Evolutionary conservation across 2,329 filamentous ascomycete species (phyloP), one percentile per base, ranked within the genome.

Genomic region (Diaporthe longicolla): DNA sequence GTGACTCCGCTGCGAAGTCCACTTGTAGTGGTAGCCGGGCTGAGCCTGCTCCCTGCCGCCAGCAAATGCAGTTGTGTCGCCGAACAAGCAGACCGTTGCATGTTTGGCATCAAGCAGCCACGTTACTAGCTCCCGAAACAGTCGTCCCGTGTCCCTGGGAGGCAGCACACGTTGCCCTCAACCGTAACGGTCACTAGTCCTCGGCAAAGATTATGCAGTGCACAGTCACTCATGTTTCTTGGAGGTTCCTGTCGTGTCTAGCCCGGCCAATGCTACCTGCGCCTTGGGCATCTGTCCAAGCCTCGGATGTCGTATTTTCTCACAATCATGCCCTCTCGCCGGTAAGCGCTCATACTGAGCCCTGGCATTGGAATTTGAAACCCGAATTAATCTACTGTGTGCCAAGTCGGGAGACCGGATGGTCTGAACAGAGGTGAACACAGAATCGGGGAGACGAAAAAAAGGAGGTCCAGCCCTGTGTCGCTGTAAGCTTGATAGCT

Each of bases 141-240:
- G 40, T 61, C 45, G 29, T 54, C 29, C 69, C 43, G 29, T 52
- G 37, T 40, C 9, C n/a, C 45, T 71, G 69, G 57, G 45, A 63
- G 35, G 4, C 17, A 29, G 21, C 26, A 26, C 10, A 37, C 54
- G 69, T 71, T 52, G 45, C 29, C 35, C 43, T 26, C 57, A 54
- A 71, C 45, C 32, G 57, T 52, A 61, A 71, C 57, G 57, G 69
- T 61, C 43, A 19, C 57, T 61, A 52, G 54, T 52, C 45, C 24
- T 40, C 2, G 32, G 15, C 48, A 17, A 32, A 63, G 37, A 50
- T 52, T 71, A 52, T 71, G 43, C 45, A 13, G 48, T 26, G 43
- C 29, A 19, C 5, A 21, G 40, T 50, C 45, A 11, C 2, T 37
- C 29, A 37, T 40, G 43, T 37, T 66, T 10, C 26, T 37, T 15